phyloP scores from a whole-genome alignment of 306 rosid species.

The Medicago arabica region DNA sequence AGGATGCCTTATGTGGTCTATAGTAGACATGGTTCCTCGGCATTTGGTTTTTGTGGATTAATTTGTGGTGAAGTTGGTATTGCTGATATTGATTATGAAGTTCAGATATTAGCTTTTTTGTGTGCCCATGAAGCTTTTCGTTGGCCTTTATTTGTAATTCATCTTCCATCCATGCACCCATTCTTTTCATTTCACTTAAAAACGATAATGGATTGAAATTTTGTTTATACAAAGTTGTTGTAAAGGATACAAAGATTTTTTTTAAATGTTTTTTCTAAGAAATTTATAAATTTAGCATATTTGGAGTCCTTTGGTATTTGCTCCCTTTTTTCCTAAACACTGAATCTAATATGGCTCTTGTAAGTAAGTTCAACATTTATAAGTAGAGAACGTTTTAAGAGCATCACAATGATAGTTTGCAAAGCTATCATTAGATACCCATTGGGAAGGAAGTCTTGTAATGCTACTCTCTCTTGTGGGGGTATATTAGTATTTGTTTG shows the following conservation, averaged over 20 bases:
- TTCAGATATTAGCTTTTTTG: slow-evolving; percentile 13
- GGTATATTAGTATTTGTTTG: too few species aligned
- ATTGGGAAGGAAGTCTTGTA: too few species aligned
- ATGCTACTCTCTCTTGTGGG: too few species aligned
- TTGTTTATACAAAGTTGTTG: not conserved
- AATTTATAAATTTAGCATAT: not conserved
- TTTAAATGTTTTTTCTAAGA: not conserved
- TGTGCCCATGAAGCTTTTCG: slow-evolving; percentile 20
- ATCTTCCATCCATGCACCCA: not conserved
- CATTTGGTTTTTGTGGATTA: slow-evolving; percentile 23
- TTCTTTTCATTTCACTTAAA: slow-evolving; percentile 16
- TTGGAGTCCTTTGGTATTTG: not conserved
- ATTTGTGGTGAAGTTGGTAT: slow-evolving; percentile 27
- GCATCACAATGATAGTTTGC: too few species aligned
- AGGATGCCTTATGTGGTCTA: slow-evolving; percentile 18
- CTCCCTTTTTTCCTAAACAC: not conserved
- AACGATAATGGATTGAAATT: not conserved
- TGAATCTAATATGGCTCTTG: too few species aligned
- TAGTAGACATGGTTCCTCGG: slow-evolving; percentile 19
- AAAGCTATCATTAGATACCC: too few species aligned
- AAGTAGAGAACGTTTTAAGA: too few species aligned
- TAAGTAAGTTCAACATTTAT: too few species aligned
- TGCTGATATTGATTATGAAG: not conserved
- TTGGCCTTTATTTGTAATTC: slow-evolving; percentile 9
- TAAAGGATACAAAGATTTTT: slow-evolving; percentile 2